Percentiles rank a stretch among this genome's conserved stretches.
phyloP scores from a whole-genome alignment of 2,329 filamentous ascomycete species.

The Trichoderma polysporum region DNA sequence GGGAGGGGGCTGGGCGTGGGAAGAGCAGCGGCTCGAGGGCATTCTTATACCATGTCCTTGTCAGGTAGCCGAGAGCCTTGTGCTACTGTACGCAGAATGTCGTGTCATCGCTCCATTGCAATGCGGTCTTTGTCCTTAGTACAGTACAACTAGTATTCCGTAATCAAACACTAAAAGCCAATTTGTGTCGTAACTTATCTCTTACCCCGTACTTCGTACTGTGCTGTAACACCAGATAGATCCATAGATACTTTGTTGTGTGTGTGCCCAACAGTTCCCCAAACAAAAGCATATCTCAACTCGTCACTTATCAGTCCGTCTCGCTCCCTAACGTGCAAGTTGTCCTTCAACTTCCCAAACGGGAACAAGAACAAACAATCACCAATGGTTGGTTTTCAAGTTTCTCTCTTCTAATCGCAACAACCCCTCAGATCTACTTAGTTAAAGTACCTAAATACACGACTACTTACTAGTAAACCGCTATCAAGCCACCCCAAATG shows the following conservation, averaged over 20 bases:
- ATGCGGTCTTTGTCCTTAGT: not conserved
- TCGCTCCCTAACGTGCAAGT: slow-evolving; percentile 1
- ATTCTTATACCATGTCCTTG: not conserved
- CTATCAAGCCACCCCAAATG: too few relatives aligned
- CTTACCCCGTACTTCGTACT: too few relatives aligned
- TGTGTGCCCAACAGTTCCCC: too few relatives aligned
- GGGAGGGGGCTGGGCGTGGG: not conserved
- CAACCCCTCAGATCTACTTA: too few relatives aligned
- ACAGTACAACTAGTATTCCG: not conserved
- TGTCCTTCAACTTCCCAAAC: slow-evolving; percentile 10
- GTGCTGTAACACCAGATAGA: too few relatives aligned
- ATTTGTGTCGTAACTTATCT: too few relatives aligned
- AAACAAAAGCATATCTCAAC: not conserved
- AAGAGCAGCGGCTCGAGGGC: too few relatives aligned
- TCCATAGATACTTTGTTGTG: too few relatives aligned
- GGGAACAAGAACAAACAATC: not conserved
- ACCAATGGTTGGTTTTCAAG: not conserved
- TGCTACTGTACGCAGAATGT: not conserved
- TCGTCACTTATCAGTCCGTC: not conserved
- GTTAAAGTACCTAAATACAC: too few relatives aligned
- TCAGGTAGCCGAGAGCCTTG: not conserved
- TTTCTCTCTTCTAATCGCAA: too few relatives aligned
- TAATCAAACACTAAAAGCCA: too few relatives aligned
- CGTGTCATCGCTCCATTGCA: not conserved
- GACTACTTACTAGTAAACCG: too few relatives aligned